A percentile compares a stretch with the other conserved stretches of the same genome.
phyloP scores from a whole-genome alignment of 176 grass and related monocot species.

The Oryza meridionalis region DNA sequence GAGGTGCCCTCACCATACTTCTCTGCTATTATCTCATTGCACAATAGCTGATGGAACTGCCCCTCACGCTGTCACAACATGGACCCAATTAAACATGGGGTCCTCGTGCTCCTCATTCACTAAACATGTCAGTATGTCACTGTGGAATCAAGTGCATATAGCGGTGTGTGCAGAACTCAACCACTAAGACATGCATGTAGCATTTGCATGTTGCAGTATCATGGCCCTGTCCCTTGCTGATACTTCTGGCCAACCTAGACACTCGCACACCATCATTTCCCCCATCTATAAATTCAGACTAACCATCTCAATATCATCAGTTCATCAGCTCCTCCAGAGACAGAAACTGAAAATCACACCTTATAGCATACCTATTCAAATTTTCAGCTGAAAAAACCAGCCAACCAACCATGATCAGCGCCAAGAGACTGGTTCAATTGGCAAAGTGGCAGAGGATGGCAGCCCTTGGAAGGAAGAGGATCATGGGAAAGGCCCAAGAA shows the following conservation, averaged over 20 bases:
- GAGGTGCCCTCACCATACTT: constrained; percentile 19
- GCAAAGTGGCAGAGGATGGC: constrained; percentile 43
- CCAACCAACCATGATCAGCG: background rate
- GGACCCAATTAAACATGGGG: constrained; percentile 6
- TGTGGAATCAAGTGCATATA: background rate
- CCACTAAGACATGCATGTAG: background rate
- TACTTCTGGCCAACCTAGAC: background rate
- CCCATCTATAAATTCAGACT: background rate
- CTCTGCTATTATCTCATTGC: background rate
- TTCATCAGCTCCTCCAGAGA: background rate
- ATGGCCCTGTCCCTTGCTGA: background rate
- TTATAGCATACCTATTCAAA: background rate
- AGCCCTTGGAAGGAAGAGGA: constrained; percentile 44
- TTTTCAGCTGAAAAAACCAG: background rate
- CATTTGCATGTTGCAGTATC: background rate
- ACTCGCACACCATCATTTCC: background rate
- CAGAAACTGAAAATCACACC: background rate
- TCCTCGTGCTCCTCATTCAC: background rate
- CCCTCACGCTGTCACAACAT: background rate
- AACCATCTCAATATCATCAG: background rate
- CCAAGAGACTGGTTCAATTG: background rate
- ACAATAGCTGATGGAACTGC: background rate
- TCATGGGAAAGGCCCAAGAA: constrained; percentile 11
- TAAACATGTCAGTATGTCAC: background rate
- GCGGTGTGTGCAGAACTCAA: background rate